Conservation (phyloP, 495 filamentous ascomycete genomes). For the Penicillium fimorum region DNA sequence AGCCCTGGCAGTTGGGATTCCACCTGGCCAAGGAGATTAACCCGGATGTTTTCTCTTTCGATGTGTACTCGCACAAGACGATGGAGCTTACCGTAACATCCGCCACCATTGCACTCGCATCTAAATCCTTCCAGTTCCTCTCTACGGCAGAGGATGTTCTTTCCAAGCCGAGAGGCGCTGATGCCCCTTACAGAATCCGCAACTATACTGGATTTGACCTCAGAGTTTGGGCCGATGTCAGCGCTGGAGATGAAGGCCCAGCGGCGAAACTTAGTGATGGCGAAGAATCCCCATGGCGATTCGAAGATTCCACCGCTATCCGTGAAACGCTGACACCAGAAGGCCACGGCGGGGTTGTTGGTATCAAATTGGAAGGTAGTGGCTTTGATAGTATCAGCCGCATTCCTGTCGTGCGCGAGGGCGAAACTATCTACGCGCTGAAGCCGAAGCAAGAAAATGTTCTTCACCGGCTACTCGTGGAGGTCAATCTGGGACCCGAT, state of each 20-base stretch:
- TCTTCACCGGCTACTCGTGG: constrained; percentile 85
- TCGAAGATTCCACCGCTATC: constrained; percentile 92
- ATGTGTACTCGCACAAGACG: constrained; percentile 81
- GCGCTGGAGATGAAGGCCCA: constrained; percentile 57
- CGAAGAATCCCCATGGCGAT: constrained; percentile 90
- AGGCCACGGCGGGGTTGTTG: constrained; percentile 70
- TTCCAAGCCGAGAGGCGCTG: constrained; percentile 85
- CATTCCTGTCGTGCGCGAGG: constrained; percentile 89
- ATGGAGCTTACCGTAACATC: constrained; percentile 92
- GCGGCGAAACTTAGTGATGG: constrained; percentile 85
- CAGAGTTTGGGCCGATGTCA: constrained; percentile 73
- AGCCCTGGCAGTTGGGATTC: constrained; percentile 93
- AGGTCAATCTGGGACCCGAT: constrained; percentile 83
- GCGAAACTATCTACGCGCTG: constrained; percentile 83
- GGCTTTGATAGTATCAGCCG: constrained; percentile 87
- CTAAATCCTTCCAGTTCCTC: constrained; percentile 89
- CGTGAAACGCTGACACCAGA: constrained; percentile 88
- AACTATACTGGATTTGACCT: constrained; percentile 95
- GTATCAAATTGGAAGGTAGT: constrained; percentile 84
- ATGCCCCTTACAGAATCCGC: constrained; percentile 88
- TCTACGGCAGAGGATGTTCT: constrained; percentile 88
- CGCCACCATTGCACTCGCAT: constrained; percentile 87
- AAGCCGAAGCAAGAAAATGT: constrained; percentile 79
- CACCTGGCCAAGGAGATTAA: constrained; percentile 77
- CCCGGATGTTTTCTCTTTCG: constrained; percentile 75